Conservation (phyloP, 2,329 filamentous ascomycete species). For the Calonectria pseudoturangicola region DNA sequence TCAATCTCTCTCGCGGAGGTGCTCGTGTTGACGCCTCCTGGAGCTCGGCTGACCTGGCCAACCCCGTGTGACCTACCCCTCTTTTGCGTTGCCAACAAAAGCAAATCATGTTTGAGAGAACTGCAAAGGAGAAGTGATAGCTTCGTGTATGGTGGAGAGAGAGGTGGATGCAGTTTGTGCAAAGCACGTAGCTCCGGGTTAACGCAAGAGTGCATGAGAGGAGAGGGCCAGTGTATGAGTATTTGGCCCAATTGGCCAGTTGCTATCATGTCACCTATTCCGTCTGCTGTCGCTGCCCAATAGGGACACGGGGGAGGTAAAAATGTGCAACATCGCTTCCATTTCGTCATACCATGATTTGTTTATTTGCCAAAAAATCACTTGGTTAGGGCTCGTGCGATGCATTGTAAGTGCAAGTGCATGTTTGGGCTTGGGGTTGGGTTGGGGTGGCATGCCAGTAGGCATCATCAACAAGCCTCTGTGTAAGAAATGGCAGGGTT, state of each 20-base stretch:
- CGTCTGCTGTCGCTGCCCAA: not conserved
- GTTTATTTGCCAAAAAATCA: not conserved
- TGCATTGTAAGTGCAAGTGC: not conserved
- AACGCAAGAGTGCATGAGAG: not conserved
- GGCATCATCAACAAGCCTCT: not conserved
- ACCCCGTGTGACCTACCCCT: not conserved
- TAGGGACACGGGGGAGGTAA: not conserved
- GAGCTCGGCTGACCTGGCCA: no score
- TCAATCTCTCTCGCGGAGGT: not conserved
- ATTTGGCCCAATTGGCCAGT: not conserved
- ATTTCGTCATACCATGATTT: not conserved
- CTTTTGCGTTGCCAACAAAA: not conserved
- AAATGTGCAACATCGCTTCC: not conserved
- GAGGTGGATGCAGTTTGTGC: not conserved
- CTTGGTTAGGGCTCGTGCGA: not conserved
- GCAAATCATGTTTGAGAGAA: not conserved
- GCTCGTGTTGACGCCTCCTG: not conserved
- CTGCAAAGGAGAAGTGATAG: constrained; percentile 2
- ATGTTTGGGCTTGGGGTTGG: not conserved
- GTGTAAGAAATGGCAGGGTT: not conserved
- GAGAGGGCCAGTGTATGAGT: not conserved
- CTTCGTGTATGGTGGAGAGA: not conserved
- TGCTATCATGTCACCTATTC: not conserved
- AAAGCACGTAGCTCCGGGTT: not conserved
- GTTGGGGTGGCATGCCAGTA: not conserved